Evolutionary conservation across 2,329 filamentous ascomycete genomes (phyloP).

Genomic region (Fusarium subtropicale): DNA sequence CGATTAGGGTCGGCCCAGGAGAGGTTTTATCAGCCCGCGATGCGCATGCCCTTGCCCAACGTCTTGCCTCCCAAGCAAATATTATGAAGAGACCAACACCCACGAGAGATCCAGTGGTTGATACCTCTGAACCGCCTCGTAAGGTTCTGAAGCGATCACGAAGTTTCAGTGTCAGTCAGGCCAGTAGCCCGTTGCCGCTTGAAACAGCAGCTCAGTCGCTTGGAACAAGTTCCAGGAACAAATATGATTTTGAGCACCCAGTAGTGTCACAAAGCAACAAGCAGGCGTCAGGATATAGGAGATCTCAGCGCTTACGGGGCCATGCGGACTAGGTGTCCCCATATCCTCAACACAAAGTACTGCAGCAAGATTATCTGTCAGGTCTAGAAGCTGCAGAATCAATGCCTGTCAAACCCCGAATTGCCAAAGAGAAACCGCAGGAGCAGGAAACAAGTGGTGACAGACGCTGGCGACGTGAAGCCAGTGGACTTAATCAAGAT

Average conservation of each 20-base stretch:
- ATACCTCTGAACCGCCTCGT: background rate
- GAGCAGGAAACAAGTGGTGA: background rate
- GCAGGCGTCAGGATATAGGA: conserved; percentile 15
- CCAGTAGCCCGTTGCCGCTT: conserved; percentile 45
- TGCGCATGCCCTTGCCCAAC: conserved; percentile 18
- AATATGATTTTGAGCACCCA: background rate
- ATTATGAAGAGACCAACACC: conserved; percentile 1
- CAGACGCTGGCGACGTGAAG: background rate
- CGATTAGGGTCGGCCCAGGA: background rate
- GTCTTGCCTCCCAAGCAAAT: background rate
- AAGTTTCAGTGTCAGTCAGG: conserved; percentile 46
- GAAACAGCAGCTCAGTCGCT: conserved; percentile 1
- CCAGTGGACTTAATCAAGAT: conserved; percentile 10
- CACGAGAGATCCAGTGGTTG: background rate
- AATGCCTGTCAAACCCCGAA: background rate
- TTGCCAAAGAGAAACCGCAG: background rate
- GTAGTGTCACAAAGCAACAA: background rate
- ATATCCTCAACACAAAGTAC: background rate
- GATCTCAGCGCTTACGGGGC: conserved; percentile 12
- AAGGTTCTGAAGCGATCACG: conserved; percentile 34
- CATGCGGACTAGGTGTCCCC: conserved; percentile 25
- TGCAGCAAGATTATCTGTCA: conserved; percentile 19
- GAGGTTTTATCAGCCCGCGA: conserved; percentile 24
- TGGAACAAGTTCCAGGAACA: background rate
- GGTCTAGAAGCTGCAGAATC: conserved; percentile 6